Percentiles rank a stretch among this genome's conserved stretches.
Conservation (phyloP, 139 green algal genomes). For the Coelastrella sp. region DNA sequence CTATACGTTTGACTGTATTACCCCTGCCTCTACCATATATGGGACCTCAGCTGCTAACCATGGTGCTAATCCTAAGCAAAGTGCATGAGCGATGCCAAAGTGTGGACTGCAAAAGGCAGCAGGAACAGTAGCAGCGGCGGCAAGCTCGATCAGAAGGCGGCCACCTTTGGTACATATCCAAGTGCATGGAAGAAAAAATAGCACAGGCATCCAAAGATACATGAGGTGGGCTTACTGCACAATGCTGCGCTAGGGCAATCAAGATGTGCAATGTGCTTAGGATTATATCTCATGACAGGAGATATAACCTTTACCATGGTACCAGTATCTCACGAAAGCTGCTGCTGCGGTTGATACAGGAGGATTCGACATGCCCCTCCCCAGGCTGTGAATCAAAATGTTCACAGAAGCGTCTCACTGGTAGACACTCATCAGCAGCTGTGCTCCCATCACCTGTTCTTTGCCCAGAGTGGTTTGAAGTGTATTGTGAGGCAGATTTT, state of each 20-base stretch:
- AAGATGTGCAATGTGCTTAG: too few species aligned
- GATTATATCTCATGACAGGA: too few species aligned
- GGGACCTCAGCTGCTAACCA: slow-evolving; percentile 97
- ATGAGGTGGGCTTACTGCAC: too few species aligned
- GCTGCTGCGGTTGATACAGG: background rate
- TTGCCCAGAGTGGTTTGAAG: slow-evolving; percentile 97
- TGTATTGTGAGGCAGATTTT: slow-evolving; percentile 98
- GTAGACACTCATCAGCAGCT: background rate
- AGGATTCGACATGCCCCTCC: background rate
- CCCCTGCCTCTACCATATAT: slow-evolving; percentile 87
- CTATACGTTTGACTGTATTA: slow-evolving; percentile 78
- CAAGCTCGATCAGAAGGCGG: background rate
- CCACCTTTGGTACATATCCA: background rate
- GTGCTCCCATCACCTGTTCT: slow-evolving; percentile 75
- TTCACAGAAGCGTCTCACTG: background rate
- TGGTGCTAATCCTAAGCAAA: slow-evolving; percentile 94
- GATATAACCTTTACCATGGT: too few species aligned
- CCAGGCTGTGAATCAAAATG: background rate
- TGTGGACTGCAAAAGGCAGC: slow-evolving; percentile 74
- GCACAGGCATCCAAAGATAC: too few species aligned
- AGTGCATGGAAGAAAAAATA: background rate
- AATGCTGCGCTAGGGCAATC: too few species aligned
- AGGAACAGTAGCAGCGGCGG: slow-evolving; percentile 10
- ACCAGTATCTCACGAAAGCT: background rate
- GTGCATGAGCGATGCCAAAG: slow-evolving; percentile 96